phyloP scores from a whole-genome alignment of 768 basidiomycete genomes.

The Kwoniella bestiolae region DNA sequence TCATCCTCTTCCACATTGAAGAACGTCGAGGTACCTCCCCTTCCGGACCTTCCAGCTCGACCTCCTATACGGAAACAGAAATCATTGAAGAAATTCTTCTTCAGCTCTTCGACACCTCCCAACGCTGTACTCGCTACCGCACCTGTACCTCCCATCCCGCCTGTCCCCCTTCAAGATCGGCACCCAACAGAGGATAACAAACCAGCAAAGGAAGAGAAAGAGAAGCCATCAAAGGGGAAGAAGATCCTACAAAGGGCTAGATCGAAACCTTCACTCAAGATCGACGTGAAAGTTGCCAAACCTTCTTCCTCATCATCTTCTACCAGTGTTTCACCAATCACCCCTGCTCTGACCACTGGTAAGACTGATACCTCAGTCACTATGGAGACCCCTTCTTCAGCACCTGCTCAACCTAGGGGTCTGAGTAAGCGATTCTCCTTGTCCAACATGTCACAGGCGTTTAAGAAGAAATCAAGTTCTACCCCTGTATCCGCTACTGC shows the following conservation, averaged over 20 bases:
- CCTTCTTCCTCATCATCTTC: constrained; percentile 1
- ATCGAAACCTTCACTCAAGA: constrained; percentile 28
- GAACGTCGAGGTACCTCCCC: constrained; percentile 12
- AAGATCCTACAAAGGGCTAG: constrained; percentile 13
- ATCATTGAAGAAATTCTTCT: constrained; percentile 45
- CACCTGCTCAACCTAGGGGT: constrained; percentile 20
- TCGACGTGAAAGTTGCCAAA: constrained; percentile 15
- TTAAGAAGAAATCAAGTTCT: constrained; percentile 34
- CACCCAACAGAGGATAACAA: neutral
- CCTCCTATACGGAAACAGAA: constrained; percentile 36
- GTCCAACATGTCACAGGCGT: constrained; percentile 46
- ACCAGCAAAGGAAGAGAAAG: neutral
- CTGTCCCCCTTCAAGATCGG: neutral
- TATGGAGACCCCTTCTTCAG: constrained; percentile 3
- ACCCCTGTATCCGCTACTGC: constrained; percentile 14
- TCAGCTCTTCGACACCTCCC: constrained; percentile 23
- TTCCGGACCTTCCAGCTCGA: constrained; percentile 10
- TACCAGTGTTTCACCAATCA: neutral
- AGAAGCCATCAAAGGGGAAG: constrained; percentile 2
- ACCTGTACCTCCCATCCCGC: neutral
- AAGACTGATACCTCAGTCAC: constrained; percentile 4
- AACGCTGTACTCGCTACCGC: neutral
- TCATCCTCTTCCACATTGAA: constrained; percentile 18
- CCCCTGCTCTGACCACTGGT: constrained; percentile 15
- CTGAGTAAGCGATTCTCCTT: constrained; percentile 46